Percentiles rank a stretch among this genome's conserved stretches.
phyloP scores from a whole-genome alignment of 2,329 filamentous ascomycete genomes.

The Colletotrichum caudatum region DNA sequence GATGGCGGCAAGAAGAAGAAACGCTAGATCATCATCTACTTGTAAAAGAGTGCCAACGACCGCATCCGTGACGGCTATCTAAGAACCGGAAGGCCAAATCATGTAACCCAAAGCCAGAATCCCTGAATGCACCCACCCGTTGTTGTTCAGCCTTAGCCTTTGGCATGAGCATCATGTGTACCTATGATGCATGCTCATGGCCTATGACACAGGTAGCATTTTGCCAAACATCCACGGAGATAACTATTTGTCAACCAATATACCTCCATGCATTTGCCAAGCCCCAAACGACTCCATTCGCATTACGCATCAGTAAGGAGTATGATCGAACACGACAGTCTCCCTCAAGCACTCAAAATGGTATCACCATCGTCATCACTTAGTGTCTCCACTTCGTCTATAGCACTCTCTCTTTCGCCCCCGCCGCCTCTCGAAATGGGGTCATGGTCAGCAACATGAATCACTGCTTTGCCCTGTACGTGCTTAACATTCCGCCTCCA shows the following conservation, averaged over 20 bases:
- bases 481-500: constrained; percentile 84
- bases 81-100: background rate
- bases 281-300: background rate
- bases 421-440: constrained; percentile 65
- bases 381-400: constrained; percentile 91
- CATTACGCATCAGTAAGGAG: background rate
- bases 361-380: constrained; percentile 74
- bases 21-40: constrained; percentile 44
- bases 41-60: background rate
- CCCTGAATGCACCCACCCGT: background rate
- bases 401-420: constrained; percentile 75
- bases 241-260: background rate
- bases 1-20: constrained; percentile 53
- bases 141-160: background rate
- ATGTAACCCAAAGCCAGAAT: background rate
- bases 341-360: constrained; percentile 44
- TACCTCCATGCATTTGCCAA: background rate
- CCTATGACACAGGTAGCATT: background rate
- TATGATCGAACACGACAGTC: background rate
- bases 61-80: background rate
- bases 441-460: constrained; percentile 83
- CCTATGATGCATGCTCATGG: background rate
- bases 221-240: background rate
- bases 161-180: background rate
- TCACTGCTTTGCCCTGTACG: constrained; percentile 84